A percentile compares a stretch with the other conserved stretches of the same genome.
phyloP scores from a whole-genome alignment of 306 rosid species.

The Lathyrus tuberosus region DNA sequence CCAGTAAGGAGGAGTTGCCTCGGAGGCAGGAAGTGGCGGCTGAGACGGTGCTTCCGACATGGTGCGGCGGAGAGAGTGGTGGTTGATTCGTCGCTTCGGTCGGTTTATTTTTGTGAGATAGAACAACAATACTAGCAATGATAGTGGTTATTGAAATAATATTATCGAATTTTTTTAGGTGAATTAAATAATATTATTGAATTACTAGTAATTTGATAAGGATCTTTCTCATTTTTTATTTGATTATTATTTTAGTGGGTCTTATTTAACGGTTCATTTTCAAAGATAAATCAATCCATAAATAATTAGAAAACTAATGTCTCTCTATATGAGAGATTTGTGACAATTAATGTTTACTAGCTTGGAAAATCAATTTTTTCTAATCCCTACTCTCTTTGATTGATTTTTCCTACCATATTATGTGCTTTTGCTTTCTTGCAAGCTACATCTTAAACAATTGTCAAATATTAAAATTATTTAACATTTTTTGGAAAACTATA shows the following conservation, averaged over 20 bases:
- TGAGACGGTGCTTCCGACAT: slow-evolving; percentile 78
- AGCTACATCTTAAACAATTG: neutral
- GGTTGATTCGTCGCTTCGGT: neutral
- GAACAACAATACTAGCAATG: neutral
- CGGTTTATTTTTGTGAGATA: neutral
- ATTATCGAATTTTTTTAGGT: too few species aligned
- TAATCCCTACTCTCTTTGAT: neutral
- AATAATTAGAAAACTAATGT: neutral
- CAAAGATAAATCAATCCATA: slow-evolving; percentile 25
- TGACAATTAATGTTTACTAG: slow-evolving; percentile 22
- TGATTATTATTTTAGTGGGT: slow-evolving; percentile 14
- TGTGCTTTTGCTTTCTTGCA: neutral
- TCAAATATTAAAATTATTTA: neutral
- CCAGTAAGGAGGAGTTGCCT: slow-evolving; percentile 57
- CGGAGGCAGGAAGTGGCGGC: slow-evolving; percentile 46
- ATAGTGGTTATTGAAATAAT: neutral
- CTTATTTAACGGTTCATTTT: slow-evolving; percentile 35
- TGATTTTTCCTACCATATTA: slow-evolving; percentile 28
- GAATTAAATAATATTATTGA: neutral
- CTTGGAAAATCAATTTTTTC: slow-evolving; percentile 17
- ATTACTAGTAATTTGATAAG: neutral
- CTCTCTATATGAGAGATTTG: neutral
- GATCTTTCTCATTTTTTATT: slow-evolving; percentile 15
- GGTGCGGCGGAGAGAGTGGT: slow-evolving; percentile 34
- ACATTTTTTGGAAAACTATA: neutral